Evolutionary conservation across 2,329 filamentous ascomycete genomes (phyloP), one percentile per base, ranked within the genome.

Genomic region (Juglanconis oblonga): DNA sequence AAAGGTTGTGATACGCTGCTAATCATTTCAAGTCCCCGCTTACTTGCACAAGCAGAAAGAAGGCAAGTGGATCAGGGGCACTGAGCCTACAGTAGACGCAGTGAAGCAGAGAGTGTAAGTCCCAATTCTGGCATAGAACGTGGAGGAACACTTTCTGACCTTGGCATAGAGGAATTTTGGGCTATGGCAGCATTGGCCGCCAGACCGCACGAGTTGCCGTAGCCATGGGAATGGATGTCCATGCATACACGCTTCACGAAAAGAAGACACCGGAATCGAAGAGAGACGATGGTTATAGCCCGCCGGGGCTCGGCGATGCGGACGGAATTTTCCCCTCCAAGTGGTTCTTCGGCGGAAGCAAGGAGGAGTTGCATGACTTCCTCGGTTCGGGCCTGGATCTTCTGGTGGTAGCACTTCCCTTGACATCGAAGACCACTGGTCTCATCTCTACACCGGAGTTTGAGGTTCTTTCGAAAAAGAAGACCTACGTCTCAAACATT

Each of bases 181-280:
- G 82, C 7, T 85, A 85, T 62, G 81, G 82, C 13, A 75, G 74
- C 56, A 84, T 85, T 56, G 82, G 82, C 8, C 75, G 82, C 0
- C 81, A 85, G 60, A 75, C 75, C 4, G 82, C 81, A 3, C 78
- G 80, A 8, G 79, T 91, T 3, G 83, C 83, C 10, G 79, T 78
- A 13, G 87, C 87, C 2, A 72, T 91, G 67, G 90, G 90, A 17
- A 87, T 91, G 81, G 79, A 85, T 33, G 83, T 94, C 0, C 79
- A 92, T 69, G 90, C 90, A 1, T 92, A 89, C 75, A 94, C 90
- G 0, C 86, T 89, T 0, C 84, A 84, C 32, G 83, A 88, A 1
- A 86, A 88, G n/a, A 71, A 77, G 8, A 91, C 89, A 0, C 81
- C 86, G 0, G 86, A 87, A 57, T 88, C 86, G 1, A 82, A 82